A percentile compares a stretch with the other conserved stretches of the same genome.
phyloP scores from a whole-genome alignment of 176 grass and related monocot species.

The Oryza longistaminata region DNA sequence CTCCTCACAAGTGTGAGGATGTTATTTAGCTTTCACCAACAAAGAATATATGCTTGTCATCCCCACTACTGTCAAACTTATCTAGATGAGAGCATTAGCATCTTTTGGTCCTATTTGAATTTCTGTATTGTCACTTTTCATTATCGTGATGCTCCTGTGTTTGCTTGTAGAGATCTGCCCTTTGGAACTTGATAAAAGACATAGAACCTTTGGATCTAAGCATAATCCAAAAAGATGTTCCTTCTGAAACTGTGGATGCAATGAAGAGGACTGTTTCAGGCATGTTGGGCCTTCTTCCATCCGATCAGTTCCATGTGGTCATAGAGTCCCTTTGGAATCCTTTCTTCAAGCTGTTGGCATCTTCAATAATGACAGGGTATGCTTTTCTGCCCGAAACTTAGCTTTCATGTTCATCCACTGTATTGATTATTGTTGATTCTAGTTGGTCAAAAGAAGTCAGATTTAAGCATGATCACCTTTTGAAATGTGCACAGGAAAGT shows the following conservation, averaged over 20 bases:
- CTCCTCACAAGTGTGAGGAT: not conserved
- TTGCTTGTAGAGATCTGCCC: slow-evolving; percentile 60
- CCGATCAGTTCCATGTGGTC: slow-evolving; percentile 79
- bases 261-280: slow-evolving; percentile 96
- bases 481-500: not conserved
- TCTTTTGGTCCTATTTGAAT: not conserved
- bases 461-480: slow-evolving; percentile 16
- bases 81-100: slow-evolving; percentile 13
- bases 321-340: slow-evolving; percentile 85
- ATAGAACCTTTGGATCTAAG: slow-evolving; percentile 86
- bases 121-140: not conserved
- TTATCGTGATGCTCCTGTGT: not conserved
- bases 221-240: slow-evolving; percentile 81
- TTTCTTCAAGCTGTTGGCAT: slow-evolving; percentile 84
- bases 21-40: not conserved
- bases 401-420: not conserved
- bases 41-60: slow-evolving; percentile 18
- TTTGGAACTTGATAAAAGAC: slow-evolving; percentile 93
- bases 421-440: slow-evolving; percentile 11
- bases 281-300: slow-evolving; percentile 92
- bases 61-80: not conserved
- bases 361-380: slow-evolving; percentile 98
- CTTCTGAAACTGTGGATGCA: slow-evolving; percentile 78
- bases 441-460: slow-evolving; percentile 12
- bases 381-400: slow-evolving; percentile 26